These are phyloP conservation scores for Hypoxylon sp. DNA, from an alignment of 2,329 filamentous ascomycete genomes.

Conservation along the genomic window DNA sequence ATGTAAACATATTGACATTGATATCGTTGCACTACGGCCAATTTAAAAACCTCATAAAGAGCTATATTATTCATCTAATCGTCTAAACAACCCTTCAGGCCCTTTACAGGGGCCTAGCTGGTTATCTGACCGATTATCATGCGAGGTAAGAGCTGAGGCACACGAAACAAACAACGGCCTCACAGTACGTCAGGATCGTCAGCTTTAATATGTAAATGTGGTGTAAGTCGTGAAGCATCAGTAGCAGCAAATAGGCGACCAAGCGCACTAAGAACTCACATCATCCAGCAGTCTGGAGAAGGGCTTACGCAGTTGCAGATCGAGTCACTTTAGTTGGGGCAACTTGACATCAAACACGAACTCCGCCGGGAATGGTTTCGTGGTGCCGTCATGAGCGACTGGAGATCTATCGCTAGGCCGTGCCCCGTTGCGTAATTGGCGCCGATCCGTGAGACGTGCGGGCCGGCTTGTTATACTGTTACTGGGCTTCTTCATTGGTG, in stretches of 20 bases:
- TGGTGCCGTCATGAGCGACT: conserved; percentile 35
- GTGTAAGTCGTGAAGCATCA: conserved; percentile 9
- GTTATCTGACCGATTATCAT: conserved; percentile 20
- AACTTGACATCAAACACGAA: conserved; percentile 22
- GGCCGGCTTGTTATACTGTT: conserved; percentile 24
- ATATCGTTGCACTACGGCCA: conserved; percentile 6
- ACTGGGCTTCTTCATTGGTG: conserved; percentile 32
- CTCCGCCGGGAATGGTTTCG: conserved; percentile 20
- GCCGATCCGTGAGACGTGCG: conserved; percentile 34
- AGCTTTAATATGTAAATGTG: conserved; percentile 34
- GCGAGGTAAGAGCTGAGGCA: conserved; percentile 27
- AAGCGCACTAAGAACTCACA: conserved; percentile 4
- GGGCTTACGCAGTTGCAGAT: conserved; percentile 12
- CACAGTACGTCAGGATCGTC: conserved; percentile 38
- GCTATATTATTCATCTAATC: conserved; percentile 18
- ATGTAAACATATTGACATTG: conserved; percentile 16
- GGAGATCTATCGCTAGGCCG: conserved; percentile 30
- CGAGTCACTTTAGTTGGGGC: conserved; percentile 6
- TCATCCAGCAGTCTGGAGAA: conserved; percentile 10
- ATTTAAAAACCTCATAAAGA: conserved; percentile 11
- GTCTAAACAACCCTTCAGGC: conserved; percentile 12
- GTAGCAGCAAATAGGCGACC: neutral
- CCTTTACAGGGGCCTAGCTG: conserved; percentile 8
- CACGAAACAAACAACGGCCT: conserved; percentile 37
- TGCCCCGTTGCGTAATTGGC: conserved; percentile 37